Evolutionary conservation across 2,329 filamentous ascomycete genomes (phyloP).

Genomic region (Periconia sp.): DNA sequence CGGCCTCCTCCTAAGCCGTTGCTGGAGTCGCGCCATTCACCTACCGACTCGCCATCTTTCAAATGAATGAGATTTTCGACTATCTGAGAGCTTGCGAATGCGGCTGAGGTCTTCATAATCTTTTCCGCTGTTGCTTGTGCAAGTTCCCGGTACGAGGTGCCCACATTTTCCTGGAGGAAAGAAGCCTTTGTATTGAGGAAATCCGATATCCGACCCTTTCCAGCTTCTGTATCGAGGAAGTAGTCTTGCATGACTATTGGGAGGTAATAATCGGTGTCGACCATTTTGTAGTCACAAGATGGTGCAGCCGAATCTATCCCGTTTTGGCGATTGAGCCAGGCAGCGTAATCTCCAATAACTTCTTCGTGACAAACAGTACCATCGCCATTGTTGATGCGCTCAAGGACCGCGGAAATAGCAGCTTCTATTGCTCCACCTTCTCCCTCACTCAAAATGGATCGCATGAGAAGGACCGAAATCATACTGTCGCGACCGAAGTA

Average conservation of each 20-base stretch:
- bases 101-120: slow-evolving; percentile 58
- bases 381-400: slow-evolving; percentile 62
- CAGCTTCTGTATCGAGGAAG: slow-evolving; percentile 53
- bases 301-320: slow-evolving; percentile 57
- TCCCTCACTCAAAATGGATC: slow-evolving; percentile 60
- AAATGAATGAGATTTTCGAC: slow-evolving; percentile 61
- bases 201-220: slow-evolving; percentile 39
- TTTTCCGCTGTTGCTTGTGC: slow-evolving; percentile 57
- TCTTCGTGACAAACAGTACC: slow-evolving; percentile 67
- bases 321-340: slow-evolving; percentile 58
- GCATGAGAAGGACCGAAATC: slow-evolving; percentile 61
- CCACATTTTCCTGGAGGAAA: slow-evolving; percentile 54
- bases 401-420: slow-evolving; percentile 61
- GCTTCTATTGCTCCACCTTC: slow-evolving; percentile 61
- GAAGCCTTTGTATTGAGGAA: slow-evolving; percentile 50
- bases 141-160: slow-evolving; percentile 57
- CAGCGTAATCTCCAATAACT: slow-evolving; percentile 66
- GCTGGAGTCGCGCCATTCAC: slow-evolving; percentile 65
- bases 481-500: slow-evolving; percentile 69
- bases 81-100: slow-evolving; percentile 55
- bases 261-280: slow-evolving; percentile 65
- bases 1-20: slow-evolving; percentile 63
- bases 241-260: slow-evolving; percentile 62
- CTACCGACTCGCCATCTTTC: slow-evolving; percentile 56
- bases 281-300: slow-evolving; percentile 61